phyloP scores from a whole-genome alignment of 2,329 filamentous ascomycete species.

The Lachnellula subtilissima region DNA sequence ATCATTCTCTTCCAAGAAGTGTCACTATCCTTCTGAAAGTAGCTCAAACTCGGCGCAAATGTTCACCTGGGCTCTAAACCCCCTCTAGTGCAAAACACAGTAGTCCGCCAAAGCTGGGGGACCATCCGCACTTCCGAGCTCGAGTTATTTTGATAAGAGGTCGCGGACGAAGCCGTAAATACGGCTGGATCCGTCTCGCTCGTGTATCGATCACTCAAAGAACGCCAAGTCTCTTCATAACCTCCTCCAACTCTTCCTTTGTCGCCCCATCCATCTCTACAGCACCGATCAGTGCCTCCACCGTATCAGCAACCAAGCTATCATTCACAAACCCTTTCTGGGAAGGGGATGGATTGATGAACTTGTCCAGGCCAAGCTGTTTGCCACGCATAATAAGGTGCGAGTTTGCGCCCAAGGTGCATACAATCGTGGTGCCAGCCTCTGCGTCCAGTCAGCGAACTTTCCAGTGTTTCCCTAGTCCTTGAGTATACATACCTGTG shows the following conservation, averaged over 20 bases:
- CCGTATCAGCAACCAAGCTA: slow-evolving; percentile 67
- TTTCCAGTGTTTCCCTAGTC: background rate
- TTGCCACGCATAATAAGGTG: slow-evolving; percentile 2
- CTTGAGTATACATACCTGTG: background rate
- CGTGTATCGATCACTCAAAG: background rate
- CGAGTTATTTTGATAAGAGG: no score
- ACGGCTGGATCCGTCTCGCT: background rate
- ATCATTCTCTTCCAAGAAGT: no score
- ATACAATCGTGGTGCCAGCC: background rate
- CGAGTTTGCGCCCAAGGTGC: background rate
- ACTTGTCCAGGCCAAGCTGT: background rate
- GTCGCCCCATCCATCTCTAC: slow-evolving; percentile 64
- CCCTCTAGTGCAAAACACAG: no score
- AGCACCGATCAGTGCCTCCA: slow-evolving; percentile 78
- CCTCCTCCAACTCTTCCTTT: background rate
- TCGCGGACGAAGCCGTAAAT: no score
- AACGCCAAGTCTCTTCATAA: slow-evolving; percentile 1
- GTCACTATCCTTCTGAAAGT: no score
- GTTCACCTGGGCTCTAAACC: no score
- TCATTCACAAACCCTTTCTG: slow-evolving; percentile 4
- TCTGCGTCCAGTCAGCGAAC: background rate
- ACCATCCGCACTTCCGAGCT: no score
- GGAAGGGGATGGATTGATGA: slow-evolving; percentile 5
- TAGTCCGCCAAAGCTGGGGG: no score
- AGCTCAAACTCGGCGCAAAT: no score